Evolutionary conservation across 208 protist species (phyloP).

Genomic region (Leishmania guyanensis): DNA sequence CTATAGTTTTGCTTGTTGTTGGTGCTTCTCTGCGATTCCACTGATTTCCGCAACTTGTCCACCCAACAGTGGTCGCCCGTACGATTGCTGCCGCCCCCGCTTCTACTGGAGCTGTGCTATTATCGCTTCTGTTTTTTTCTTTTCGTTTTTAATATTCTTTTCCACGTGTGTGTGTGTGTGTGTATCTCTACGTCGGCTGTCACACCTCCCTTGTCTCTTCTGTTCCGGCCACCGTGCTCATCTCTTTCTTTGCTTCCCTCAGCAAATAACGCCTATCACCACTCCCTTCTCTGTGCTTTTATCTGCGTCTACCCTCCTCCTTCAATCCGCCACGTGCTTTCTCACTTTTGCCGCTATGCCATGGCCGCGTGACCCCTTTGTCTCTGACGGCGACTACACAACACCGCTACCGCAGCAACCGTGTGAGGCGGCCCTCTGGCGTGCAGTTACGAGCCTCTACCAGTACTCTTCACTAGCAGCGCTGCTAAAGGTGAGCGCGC

Average conservation of each 20-base stretch:
- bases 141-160: neutral
- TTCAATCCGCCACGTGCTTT: neutral
- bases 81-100: neutral
- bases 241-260: neutral
- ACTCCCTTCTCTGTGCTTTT: neutral
- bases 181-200: neutral
- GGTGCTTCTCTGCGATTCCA: neutral
- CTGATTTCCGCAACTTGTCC: neutral
- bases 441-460: conserved; percentile 29
- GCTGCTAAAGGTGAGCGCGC: conserved; percentile 12
- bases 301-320: neutral
- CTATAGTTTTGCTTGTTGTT: neutral
- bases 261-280: neutral
- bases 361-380: conserved; percentile 26
- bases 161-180: neutral
- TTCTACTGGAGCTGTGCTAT: neutral
- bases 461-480: conserved; percentile 10
- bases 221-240: neutral
- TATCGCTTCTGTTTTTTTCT: neutral
- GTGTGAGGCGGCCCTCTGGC: conserved; percentile 40
- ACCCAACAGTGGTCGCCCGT: neutral
- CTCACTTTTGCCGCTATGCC: conserved; percentile 4
- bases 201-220: neutral
- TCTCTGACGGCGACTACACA: conserved; percentile 32
- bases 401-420: conserved; percentile 36